Conservation (phyloP, 768 basidiomycete genomes). For the Chalciporus pseudorubinellus region DNA sequence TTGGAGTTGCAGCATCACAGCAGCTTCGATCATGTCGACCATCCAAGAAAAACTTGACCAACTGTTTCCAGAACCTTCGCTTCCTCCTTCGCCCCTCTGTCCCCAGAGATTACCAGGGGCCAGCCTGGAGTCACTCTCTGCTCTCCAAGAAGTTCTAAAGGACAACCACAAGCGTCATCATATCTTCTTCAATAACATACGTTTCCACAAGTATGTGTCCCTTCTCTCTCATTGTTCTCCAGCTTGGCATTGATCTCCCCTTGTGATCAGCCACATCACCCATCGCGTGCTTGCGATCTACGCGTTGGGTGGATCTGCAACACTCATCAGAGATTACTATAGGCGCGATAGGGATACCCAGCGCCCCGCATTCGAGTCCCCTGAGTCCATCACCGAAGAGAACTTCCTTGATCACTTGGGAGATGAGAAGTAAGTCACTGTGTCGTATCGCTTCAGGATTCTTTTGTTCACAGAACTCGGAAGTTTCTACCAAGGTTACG, state of each 20-base stretch:
- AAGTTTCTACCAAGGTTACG: slow-evolving; percentile 30
- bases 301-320: slow-evolving; percentile 23
- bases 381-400: slow-evolving; percentile 20
- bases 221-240: too few relatives aligned
- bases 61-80: slow-evolving; percentile 26
- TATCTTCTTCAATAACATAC: slow-evolving; percentile 44
- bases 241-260: too few relatives aligned
- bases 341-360: slow-evolving; percentile 18
- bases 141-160: slow-evolving; percentile 36
- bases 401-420: slow-evolving; percentile 26
- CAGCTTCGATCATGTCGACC: slow-evolving; percentile 6
- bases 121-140: slow-evolving; percentile 18
- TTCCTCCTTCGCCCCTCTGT: slow-evolving; percentile 22
- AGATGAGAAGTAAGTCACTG: slow-evolving; percentile 11
- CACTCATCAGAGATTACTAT: slow-evolving; percentile 27
- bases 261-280: slow-evolving; percentile 16
- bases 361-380: slow-evolving; percentile 24
- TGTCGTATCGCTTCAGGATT: too few relatives aligned
- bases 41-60: slow-evolving; percentile 10
- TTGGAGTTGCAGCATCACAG: background rate
- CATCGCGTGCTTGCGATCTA: slow-evolving; percentile 32
- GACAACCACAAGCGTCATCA: slow-evolving; percentile 50
- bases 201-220: slow-evolving; percentile 42
- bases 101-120: slow-evolving; percentile 31
- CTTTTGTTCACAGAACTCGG: too few relatives aligned